These are phyloP conservation scores for Pyrrhoderma lamaoense DNA, from an alignment of 1,284 basidiomycete genomes.

Conservation along the genomic window DNA sequence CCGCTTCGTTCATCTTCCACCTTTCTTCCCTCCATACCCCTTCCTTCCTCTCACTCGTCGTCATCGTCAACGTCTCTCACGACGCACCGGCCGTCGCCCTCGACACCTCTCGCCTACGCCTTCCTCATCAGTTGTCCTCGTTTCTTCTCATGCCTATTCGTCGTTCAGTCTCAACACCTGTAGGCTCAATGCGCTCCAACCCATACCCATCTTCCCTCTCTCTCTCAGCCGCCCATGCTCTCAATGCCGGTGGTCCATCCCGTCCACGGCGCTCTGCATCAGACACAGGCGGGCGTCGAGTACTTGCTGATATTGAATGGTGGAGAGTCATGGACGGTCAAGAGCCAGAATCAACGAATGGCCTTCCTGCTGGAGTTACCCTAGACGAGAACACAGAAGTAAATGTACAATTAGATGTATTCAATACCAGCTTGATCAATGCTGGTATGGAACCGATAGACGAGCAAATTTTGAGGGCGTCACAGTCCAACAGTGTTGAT, in stretches of 20 bases:
- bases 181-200: slow-evolving; percentile 10
- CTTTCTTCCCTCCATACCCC: too few relatives aligned
- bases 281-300: slow-evolving; percentile 46
- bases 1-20: too few relatives aligned
- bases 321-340: slow-evolving; percentile 71
- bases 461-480: slow-evolving; percentile 19
- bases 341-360: slow-evolving; percentile 24
- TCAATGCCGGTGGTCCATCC: slow-evolving; percentile 3
- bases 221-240: slow-evolving; percentile 13
- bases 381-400: slow-evolving; percentile 6
- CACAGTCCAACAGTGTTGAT: slow-evolving; percentile 24
- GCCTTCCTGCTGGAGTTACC: too few relatives aligned
- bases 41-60: slow-evolving; percentile 17
- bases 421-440: slow-evolving; percentile 20
- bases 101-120: not conserved
- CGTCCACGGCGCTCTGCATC: slow-evolving; percentile 30
- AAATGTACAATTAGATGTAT: slow-evolving; percentile 22
- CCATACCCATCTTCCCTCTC: slow-evolving; percentile 19
- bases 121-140: not conserved
- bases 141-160: slow-evolving; percentile 17
- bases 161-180: slow-evolving; percentile 18
- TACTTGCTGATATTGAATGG: slow-evolving; percentile 78
- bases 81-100: slow-evolving; percentile 9
- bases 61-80: slow-evolving; percentile 19
- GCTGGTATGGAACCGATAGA: slow-evolving; percentile 6